These are phyloP conservation scores for Vaccinium macrocarpon DNA, from an alignment of 148 eudicot genomes.

Conservation along the genomic window DNA sequence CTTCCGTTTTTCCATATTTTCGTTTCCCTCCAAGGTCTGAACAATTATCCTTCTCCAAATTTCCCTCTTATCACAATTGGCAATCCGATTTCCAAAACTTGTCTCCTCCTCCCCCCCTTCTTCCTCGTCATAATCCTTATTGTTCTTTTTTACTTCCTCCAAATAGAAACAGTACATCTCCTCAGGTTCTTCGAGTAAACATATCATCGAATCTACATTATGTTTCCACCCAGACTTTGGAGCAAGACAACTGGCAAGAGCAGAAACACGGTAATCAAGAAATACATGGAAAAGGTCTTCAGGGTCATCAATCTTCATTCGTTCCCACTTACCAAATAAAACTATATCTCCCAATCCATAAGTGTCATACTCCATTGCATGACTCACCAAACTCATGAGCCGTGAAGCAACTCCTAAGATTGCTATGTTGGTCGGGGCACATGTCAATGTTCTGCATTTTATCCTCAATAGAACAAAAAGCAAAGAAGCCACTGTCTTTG, in stretches of 20 bases:
- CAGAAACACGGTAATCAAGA: constrained; percentile 40
- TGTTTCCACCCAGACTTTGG: constrained; percentile 50
- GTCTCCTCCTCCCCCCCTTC: not conserved
- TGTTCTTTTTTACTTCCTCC: not conserved
- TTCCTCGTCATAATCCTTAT: not conserved
- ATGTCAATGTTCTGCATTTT: constrained; percentile 39
- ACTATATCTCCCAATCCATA: constrained; percentile 52
- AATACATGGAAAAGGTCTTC: constrained; percentile 46
- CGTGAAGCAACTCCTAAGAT: constrained; percentile 36
- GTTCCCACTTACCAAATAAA: constrained; percentile 44
- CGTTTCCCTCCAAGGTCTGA: constrained; percentile 16
- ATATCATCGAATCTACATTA: not conserved
- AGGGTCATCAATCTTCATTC: constrained; percentile 30
- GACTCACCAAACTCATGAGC: constrained; percentile 21
- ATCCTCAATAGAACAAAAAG: constrained; percentile 26
- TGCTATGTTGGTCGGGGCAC: constrained; percentile 62
- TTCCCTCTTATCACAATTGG: not conserved
- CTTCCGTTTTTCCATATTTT: constrained; percentile 11
- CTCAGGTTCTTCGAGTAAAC: constrained; percentile 47
- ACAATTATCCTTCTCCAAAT: constrained; percentile 18
- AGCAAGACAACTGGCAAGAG: constrained; percentile 35
- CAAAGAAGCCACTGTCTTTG: constrained; percentile 47
- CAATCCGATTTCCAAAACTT: not conserved
- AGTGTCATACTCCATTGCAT: constrained; percentile 8
- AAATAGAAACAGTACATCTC: constrained; percentile 35